A percentile compares a stretch with the other conserved stretches of the same genome.
Evolutionary conservation across 345 rosid species (phyloP).

Genomic region (Salix udensis): DNA sequence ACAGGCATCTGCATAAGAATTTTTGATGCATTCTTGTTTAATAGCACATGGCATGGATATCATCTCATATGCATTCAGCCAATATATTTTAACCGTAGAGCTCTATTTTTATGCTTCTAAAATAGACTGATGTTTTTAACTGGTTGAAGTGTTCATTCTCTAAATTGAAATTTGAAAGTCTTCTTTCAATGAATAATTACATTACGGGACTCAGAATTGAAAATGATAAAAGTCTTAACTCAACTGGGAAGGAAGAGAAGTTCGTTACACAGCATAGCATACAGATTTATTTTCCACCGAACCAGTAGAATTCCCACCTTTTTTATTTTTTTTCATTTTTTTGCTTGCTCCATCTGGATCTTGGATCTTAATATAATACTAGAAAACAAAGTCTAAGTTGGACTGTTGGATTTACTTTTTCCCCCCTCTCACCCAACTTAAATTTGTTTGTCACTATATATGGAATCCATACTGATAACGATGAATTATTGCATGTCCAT

Average conservation of each 20-base stretch:
- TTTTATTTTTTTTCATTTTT: background rate
- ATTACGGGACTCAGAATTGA: no score
- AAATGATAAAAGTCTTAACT: no score
- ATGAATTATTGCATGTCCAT: background rate
- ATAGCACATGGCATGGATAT: background rate
- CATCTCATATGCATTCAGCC: background rate
- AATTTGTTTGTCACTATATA: background rate
- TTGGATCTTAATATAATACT: background rate
- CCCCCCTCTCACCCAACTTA: background rate
- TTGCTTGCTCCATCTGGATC: conserved; percentile 11
- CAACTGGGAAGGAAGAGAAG: no score
- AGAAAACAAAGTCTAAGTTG: background rate
- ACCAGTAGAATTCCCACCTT: background rate
- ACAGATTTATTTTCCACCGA: no score
- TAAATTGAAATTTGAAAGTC: no score
- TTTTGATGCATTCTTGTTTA: background rate
- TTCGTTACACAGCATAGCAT: no score
- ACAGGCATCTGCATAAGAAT: background rate
- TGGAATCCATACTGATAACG: background rate
- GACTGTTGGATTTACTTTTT: background rate
- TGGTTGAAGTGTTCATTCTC: no score
- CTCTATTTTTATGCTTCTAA: no score
- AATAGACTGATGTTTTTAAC: no score
- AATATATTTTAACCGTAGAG: no score
- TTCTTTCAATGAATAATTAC: no score